Conservation (phyloP, 371 early-diverging fungal species). For the Mucor velutinosus region DNA sequence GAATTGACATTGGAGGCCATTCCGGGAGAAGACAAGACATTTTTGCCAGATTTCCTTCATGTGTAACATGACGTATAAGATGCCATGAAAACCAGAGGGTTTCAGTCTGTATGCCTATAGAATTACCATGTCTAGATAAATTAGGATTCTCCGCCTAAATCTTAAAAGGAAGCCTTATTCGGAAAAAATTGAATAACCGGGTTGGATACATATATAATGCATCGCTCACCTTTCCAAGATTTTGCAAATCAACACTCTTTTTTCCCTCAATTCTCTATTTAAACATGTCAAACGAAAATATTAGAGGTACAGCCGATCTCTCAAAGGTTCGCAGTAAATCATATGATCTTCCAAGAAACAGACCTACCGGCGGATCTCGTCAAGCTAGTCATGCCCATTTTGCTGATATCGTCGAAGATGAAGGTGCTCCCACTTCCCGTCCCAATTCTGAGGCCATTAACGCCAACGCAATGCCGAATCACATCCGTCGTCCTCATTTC, state of each 20-base stretch:
- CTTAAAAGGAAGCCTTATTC: slow-evolving; percentile 1
- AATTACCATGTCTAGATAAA: not conserved
- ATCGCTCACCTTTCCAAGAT: not conserved
- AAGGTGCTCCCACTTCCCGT: not conserved
- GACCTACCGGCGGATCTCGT: not conserved
- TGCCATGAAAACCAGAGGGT: not conserved
- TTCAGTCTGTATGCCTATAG: not conserved
- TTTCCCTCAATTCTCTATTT: not conserved
- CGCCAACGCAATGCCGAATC: slow-evolving; percentile 5
- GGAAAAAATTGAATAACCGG: slow-evolving; percentile 12
- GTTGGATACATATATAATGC: not conserved
- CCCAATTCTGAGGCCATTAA: not conserved
- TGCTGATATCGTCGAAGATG: slow-evolving; percentile 1
- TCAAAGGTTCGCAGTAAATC: slow-evolving; percentile 23
- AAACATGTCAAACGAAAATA: slow-evolving; percentile 16
- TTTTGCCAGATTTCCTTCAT: not conserved
- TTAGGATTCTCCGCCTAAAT: not conserved
- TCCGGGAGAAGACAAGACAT: not conserved
- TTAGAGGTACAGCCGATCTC: slow-evolving; percentile 22
- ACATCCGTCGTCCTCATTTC: not conserved
- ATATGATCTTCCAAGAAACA: slow-evolving; percentile 8
- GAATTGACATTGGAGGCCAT: too few species aligned
- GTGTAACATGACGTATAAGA: slow-evolving; percentile 5
- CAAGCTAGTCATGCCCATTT: slow-evolving; percentile 10
- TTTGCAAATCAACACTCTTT: not conserved